Conservation (phyloP, 2,329 filamentous ascomycete genomes). For the Rhexocercosporidium sp. region DNA sequence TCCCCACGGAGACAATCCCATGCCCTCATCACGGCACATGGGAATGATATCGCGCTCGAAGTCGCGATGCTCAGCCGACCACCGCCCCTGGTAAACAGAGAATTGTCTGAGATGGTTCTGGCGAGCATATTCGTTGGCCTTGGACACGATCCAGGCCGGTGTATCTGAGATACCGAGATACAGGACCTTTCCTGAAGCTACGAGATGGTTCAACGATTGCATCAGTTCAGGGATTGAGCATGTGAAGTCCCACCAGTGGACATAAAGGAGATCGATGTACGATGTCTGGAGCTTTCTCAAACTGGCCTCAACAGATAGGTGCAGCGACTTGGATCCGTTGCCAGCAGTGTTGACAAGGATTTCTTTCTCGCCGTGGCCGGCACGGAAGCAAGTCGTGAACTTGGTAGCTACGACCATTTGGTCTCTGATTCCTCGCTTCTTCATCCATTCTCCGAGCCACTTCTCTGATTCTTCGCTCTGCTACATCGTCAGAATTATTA, state of each 20-base stretch:
- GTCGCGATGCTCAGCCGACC: constrained; percentile 67
- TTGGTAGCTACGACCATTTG: constrained; percentile 73
- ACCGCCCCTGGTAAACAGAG: constrained; percentile 70
- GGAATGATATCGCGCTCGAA: constrained; percentile 66
- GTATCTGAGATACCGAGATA: constrained; percentile 73
- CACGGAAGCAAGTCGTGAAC: constrained; percentile 42
- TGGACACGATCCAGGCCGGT: constrained; percentile 71
- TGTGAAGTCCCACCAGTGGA: constrained; percentile 72
- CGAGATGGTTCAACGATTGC: constrained; percentile 68
- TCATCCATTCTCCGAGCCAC: constrained; percentile 76
- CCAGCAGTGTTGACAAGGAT: constrained; percentile 55
- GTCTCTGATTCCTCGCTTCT: constrained; percentile 65
- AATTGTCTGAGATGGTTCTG: constrained; percentile 74
- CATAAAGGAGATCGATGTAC: constrained; percentile 71
- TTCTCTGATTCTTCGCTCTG: constrained; percentile 63
- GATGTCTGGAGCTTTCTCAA: constrained; percentile 66
- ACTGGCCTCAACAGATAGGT: constrained; percentile 60
- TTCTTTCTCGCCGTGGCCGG: constrained; percentile 38
- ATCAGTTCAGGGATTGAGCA: constrained; percentile 70
- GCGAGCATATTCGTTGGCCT: constrained; percentile 73
- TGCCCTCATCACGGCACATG: constrained; percentile 62
- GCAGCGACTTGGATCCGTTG: constrained; percentile 66
- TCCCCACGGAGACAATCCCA: constrained; percentile 63
- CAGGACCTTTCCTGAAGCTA: constrained; percentile 65
- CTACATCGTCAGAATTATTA: background rate